Evolutionary conservation across 331 rosid genomes (phyloP), one percentile per base, ranked within the genome.

Genomic region (Pyrus hybrid): DNA sequence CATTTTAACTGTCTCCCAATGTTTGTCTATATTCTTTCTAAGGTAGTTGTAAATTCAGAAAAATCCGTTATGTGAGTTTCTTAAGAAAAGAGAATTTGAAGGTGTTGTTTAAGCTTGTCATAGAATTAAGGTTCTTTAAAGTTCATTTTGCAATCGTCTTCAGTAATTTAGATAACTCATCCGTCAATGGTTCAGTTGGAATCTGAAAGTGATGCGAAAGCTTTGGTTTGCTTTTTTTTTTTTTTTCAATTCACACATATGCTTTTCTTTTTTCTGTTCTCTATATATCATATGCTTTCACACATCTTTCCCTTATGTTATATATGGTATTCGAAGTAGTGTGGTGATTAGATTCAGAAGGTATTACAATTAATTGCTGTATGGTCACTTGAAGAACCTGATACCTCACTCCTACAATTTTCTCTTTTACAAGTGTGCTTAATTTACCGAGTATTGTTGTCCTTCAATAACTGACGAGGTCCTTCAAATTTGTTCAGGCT

Each of bases 401-500:
- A 54, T 67, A 10, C 13, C 23, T 57, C 70, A 16, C 18, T 66
- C 17, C 60, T 7, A 32, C 57, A 73, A 58, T 65, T n/a, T 58
- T 62, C 32, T 56, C 14, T 26, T 68, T 51, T 28, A 35, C 29
- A 75, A 13, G 61, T 61, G 18, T 37, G 22, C 22, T 16, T 28
- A 33, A 20, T 70, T 1, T 49, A 37, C 26, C 13, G 53, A 71
- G 29, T 61, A 67, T 7, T 20, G 32, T 70, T 41, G 35, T 53
- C 62, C 23, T n/a, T 7, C 2, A n/a, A 69, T 62, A 41, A 20
- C 63, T 71, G 61, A 74, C 58, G 17, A 69, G 53, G 79, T 62
- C 71, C 74, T 75, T 72, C 28, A 47, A 71, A 68, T 79, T 73
- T 71, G 71, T 76, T 65, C 76, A 93, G 99, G 92, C 83, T 65